A percentile compares a stretch with the other conserved stretches of the same genome.
phyloP scores from a whole-genome alignment of 2,329 filamentous ascomycete genomes.

The Hansfordia pulvinata region DNA sequence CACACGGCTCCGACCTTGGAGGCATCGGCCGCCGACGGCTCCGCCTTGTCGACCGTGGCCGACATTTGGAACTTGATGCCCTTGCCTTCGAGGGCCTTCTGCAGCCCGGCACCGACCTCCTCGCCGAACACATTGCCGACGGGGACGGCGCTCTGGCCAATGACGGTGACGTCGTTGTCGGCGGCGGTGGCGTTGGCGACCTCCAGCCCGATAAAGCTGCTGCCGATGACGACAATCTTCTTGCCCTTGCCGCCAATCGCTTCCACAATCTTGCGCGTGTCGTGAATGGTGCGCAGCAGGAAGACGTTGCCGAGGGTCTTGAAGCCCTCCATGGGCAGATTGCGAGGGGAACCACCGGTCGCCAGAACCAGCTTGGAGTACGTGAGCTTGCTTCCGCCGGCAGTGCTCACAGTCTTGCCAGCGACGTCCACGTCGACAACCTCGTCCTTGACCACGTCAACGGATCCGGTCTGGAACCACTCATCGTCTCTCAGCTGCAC shows the following conservation, averaged over 20 bases:
- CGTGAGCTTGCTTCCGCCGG: conserved; percentile 52
- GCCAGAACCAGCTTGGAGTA: conserved; percentile 89
- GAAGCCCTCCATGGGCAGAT: conserved; percentile 71
- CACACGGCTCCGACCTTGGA: conserved; percentile 67
- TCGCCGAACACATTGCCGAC: conserved; percentile 77
- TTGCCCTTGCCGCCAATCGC: conserved; percentile 76
- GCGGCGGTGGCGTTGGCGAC: conserved; percentile 72
- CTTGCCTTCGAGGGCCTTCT: conserved; percentile 65
- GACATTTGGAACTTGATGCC: conserved; percentile 81
- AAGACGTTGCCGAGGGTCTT: conserved; percentile 83
- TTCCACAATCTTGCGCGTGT: conserved; percentile 63
- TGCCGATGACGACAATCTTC: conserved; percentile 85
- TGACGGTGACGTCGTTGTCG: conserved; percentile 71
- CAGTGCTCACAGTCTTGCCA: conserved; percentile 59
- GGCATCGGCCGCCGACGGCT: conserved; percentile 51
- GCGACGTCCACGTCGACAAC: conserved; percentile 68
- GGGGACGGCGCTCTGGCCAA: conserved; percentile 79
- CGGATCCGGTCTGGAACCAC: conserved; percentile 56
- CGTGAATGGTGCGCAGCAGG: conserved; percentile 61
- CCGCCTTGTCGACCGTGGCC: conserved; percentile 71
- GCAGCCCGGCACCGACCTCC: conserved; percentile 69
- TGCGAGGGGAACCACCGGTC: conserved; percentile 67
- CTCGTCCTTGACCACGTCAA: conserved; percentile 45
- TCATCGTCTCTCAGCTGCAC: conserved; percentile 62
- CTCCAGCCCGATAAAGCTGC: conserved; percentile 97